Conservation (phyloP, 768 basidiomycete genomes). For the Russula dissimulans region DNA sequence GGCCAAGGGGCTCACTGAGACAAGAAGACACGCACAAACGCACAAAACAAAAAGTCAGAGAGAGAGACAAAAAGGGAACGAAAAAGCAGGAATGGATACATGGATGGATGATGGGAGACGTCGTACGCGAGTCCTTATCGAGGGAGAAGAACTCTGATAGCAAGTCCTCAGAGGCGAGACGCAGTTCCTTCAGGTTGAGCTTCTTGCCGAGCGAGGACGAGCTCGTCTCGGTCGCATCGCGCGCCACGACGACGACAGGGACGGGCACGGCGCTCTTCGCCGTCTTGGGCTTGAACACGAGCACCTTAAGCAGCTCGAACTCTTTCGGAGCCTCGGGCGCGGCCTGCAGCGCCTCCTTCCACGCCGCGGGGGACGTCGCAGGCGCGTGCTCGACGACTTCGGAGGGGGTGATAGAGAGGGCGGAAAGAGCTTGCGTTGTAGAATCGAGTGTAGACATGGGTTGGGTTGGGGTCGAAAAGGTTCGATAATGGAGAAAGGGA, state of each 20-base stretch:
- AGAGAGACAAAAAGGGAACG: not conserved
- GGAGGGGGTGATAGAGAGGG: constrained; percentile 46
- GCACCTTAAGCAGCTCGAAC: constrained; percentile 75
- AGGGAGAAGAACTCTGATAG: constrained; percentile 75
- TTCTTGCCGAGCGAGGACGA: constrained; percentile 70
- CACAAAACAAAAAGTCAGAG: no score
- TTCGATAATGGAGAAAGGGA: not conserved
- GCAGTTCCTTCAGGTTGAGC: constrained; percentile 77
- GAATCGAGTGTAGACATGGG: constrained; percentile 31
- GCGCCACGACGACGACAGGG: constrained; percentile 80
- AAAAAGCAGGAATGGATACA: not conserved
- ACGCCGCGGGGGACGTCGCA: constrained; percentile 61
- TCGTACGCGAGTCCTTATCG: constrained; percentile 80
- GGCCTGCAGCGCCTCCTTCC: constrained; percentile 64
- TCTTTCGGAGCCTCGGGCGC: constrained; percentile 41
- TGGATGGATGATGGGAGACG: not conserved
- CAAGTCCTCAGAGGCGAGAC: constrained; percentile 79
- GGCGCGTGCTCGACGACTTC: constrained; percentile 47
- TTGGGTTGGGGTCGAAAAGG: constrained; percentile 14
- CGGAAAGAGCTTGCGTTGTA: constrained; percentile 35
- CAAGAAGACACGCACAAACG: no score
- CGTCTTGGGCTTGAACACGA: constrained; percentile 94
- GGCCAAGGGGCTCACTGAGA: constrained; percentile 71
- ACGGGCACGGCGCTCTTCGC: constrained; percentile 80
- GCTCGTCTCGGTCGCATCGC: constrained; percentile 77